A percentile compares a stretch with the other conserved stretches of the same genome.
phyloP scores from a whole-genome alignment of 495 filamentous ascomycete genomes.

The Penicillium chermesinum region DNA sequence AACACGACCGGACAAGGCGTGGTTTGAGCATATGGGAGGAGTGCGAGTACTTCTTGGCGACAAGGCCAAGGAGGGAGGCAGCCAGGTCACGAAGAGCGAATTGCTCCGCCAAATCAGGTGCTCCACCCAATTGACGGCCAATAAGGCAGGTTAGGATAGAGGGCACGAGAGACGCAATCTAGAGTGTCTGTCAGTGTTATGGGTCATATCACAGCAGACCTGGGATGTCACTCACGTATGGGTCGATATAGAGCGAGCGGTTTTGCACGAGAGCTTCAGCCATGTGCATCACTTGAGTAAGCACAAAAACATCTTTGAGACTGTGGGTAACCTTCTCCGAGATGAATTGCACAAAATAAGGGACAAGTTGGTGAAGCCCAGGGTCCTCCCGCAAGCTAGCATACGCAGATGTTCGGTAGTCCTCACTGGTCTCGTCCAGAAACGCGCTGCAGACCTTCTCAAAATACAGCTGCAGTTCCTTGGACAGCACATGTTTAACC shows the following conservation, averaged over 20 bases:
- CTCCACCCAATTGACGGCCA: constrained; percentile 71
- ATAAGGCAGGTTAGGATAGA: constrained; percentile 87
- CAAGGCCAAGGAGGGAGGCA: constrained; percentile 66
- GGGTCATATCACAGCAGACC: background rate
- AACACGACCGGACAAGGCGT: constrained; percentile 81
- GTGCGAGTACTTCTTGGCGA: constrained; percentile 69
- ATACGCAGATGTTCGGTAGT: constrained; percentile 78
- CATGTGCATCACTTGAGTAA: constrained; percentile 87
- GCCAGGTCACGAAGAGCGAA: constrained; percentile 81
- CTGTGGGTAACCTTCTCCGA: constrained; percentile 90
- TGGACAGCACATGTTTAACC: constrained; percentile 91
- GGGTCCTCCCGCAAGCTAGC: constrained; percentile 79
- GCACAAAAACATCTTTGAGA: constrained; percentile 76
- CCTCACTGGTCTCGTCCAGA: constrained; percentile 75
- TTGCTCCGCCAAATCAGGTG: constrained; percentile 51
- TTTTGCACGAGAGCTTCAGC: constrained; percentile 79
- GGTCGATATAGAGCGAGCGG: constrained; percentile 73
- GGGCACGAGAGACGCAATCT: constrained; percentile 73
- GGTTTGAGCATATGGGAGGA: constrained; percentile 74
- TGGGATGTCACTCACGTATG: constrained; percentile 59
- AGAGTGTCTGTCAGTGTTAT: constrained; percentile 3
- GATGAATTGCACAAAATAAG: constrained; percentile 94
- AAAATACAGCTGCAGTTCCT: constrained; percentile 95
- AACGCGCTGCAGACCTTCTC: constrained; percentile 85
- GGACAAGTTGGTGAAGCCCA: constrained; percentile 87